These are phyloP conservation scores for Hymenoscyphus fructigenus DNA, from an alignment of 2,329 filamentous ascomycete genomes.

Conservation along the genomic window DNA sequence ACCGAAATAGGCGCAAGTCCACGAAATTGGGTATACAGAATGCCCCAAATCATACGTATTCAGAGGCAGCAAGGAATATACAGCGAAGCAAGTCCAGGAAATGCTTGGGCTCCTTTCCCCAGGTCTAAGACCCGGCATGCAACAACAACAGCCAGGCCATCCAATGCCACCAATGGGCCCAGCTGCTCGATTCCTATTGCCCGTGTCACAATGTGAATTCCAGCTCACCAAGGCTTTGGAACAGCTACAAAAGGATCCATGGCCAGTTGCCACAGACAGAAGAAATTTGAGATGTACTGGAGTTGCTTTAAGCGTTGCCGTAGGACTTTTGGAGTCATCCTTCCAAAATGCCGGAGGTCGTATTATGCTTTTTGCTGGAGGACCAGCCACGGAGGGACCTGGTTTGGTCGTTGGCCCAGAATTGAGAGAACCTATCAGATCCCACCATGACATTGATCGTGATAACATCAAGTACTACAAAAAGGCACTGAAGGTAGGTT, in stretches of 20 bases:
- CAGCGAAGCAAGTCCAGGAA: conserved; percentile 98
- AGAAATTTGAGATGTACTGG: conserved; percentile 89
- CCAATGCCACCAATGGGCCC: conserved; percentile 74
- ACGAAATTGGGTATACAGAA: conserved; percentile 96
- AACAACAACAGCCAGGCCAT: conserved; percentile 72
- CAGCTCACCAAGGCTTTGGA: conserved; percentile 95
- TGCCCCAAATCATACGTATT: conserved; percentile 99
- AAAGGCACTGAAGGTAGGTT: conserved; percentile 84
- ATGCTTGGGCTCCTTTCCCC: conserved; percentile 86
- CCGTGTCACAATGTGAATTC: conserved; percentile 94
- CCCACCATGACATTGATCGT: conserved; percentile 96
- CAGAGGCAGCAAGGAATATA: conserved; percentile 95
- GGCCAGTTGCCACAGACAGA: conserved; percentile 93
- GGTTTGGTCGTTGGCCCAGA: conserved; percentile 97
- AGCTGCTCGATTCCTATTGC: conserved; percentile 85
- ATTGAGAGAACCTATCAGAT: conserved; percentile 92
- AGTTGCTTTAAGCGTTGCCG: conserved; percentile 92
- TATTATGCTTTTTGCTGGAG: conserved; percentile 96
- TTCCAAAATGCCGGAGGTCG: conserved; percentile 94
- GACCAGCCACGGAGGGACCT: conserved; percentile 91
- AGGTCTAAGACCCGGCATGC: conserved; percentile 66
- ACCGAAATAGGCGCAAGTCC: conserved; percentile 73
- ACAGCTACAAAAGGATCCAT: conserved; percentile 93
- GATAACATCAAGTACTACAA: conserved; percentile 99
- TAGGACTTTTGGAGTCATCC: conserved; percentile 87